Evolutionary conservation across 192 early-diverging fungal genomes (phyloP).

Genomic region (Backusella morwellensis): DNA sequence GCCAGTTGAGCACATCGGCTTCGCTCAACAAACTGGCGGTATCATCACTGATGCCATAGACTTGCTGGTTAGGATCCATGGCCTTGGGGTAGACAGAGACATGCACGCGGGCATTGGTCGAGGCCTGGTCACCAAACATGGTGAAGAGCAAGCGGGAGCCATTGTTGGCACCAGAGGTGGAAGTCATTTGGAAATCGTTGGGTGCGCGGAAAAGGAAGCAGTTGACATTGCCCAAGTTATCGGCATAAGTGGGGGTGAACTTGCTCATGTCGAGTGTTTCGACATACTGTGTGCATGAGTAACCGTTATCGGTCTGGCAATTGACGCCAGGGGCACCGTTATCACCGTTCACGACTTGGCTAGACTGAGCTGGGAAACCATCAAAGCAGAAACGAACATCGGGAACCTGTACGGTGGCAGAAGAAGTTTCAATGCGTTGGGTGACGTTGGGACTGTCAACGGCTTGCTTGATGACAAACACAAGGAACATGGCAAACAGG

Average conservation of each 20-base stretch:
- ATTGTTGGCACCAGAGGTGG: conserved; percentile 32
- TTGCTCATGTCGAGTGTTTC: conserved; percentile 21
- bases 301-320: conserved; percentile 29
- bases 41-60: conserved; percentile 22
- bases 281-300: conserved; percentile 22
- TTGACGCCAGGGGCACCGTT: conserved; percentile 18
- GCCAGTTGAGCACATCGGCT: conserved; percentile 20
- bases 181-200: conserved; percentile 23
- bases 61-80: conserved; percentile 30
- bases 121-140: conserved; percentile 25
- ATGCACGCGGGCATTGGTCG: conserved; percentile 26
- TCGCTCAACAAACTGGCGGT: conserved; percentile 6
- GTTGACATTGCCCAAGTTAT: conserved; percentile 24
- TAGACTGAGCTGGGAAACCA: conserved; percentile 16
- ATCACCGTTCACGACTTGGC: background rate
- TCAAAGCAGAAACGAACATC: conserved; percentile 40
- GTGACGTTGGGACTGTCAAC: conserved; percentile 32
- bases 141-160: conserved; percentile 32
- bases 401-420: conserved; percentile 23
- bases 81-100: conserved; percentile 31
- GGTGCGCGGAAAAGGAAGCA: conserved; percentile 34
- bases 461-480: conserved; percentile 31
- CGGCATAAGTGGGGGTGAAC: conserved; percentile 24
- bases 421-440: conserved; percentile 20
- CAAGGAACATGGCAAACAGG: conserved; percentile 30